Evolutionary conservation across 2,329 filamentous ascomycete species (phyloP).

Genomic region (Akanthomyces dipterigenus): DNA sequence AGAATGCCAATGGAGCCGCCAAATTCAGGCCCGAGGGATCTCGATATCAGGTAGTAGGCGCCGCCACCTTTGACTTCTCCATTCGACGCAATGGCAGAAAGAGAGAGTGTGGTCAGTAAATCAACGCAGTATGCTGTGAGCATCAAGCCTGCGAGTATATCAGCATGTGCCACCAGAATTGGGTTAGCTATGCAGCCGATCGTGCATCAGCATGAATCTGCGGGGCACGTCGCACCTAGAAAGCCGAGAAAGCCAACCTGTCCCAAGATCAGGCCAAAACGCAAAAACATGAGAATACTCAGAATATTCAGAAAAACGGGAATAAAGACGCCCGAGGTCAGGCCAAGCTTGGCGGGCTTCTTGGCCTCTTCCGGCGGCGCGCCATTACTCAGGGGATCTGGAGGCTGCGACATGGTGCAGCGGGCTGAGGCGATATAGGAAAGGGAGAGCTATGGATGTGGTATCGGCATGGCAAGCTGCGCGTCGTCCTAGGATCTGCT

Average conservation of each 20-base stretch:
- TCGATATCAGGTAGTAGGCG: slow-evolving; percentile 82
- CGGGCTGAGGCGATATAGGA: not conserved
- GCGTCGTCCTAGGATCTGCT: not conserved
- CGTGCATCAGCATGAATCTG: not conserved
- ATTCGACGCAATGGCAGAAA: slow-evolving; percentile 85
- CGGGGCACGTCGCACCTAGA: slow-evolving; percentile 50
- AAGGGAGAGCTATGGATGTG: not conserved
- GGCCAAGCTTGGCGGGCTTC: slow-evolving; percentile 60
- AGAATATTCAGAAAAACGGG: slow-evolving; percentile 85
- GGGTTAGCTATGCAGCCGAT: not conserved
- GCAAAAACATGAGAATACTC: slow-evolving; percentile 86
- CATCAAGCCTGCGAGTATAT: slow-evolving; percentile 53
- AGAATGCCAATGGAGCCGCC: slow-evolving; percentile 82
- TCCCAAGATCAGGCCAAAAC: slow-evolving; percentile 79
- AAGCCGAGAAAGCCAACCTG: slow-evolving; percentile 75
- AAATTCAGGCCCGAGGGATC: slow-evolving; percentile 80
- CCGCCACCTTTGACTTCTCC: slow-evolving; percentile 83
- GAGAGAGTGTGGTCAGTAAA: slow-evolving; percentile 75
- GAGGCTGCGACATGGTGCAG: slow-evolving; percentile 6
- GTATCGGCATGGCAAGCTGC: not conserved
- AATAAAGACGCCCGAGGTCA: slow-evolving; percentile 74
- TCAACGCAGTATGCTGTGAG: slow-evolving; percentile 72
- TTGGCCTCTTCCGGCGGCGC: slow-evolving; percentile 25
- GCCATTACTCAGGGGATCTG: not conserved
- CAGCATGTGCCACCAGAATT: not conserved